Conservation (phyloP, 2,329 filamentous ascomycete species). For the Raffaelea deltoideospora region DNA sequence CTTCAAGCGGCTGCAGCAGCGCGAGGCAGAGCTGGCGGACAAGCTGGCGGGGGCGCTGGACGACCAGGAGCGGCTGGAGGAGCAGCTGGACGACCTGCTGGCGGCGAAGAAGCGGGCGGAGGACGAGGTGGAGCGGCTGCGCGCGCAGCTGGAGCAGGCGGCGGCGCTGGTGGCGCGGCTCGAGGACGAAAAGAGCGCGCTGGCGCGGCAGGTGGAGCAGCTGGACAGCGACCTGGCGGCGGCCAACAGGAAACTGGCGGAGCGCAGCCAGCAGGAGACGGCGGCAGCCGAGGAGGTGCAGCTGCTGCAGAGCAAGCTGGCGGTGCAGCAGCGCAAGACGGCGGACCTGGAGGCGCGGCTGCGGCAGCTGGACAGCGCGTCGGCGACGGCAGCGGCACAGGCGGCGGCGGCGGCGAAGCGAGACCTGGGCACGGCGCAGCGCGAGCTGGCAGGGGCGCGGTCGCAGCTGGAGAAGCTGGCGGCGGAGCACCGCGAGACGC, state of each 20-base stretch:
- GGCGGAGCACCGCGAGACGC: conserved; percentile 67
- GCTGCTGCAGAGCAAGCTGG: conserved; percentile 80
- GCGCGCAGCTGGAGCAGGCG: conserved; percentile 79
- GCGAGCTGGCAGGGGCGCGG: conserved; percentile 61
- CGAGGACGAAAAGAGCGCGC: conserved; percentile 69
- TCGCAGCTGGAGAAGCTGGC: conserved; percentile 61
- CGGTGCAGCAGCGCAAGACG: conserved; percentile 76
- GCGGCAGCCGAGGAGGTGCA: conserved; percentile 70
- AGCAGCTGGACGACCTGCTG: conserved; percentile 79
- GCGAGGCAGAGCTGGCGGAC: conserved; percentile 85
- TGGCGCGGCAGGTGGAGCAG: conserved; percentile 50
- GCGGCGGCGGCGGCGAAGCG: conserved; percentile 60
- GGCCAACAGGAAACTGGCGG: conserved; percentile 53
- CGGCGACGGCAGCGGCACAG: conserved; percentile 81
- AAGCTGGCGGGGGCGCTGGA: conserved; percentile 84
- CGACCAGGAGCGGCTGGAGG: conserved; percentile 86
- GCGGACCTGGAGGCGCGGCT: conserved; percentile 76
- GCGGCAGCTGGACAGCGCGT: conserved; percentile 72
- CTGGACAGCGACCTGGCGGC: conserved; percentile 59
- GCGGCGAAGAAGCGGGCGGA: conserved; percentile 81
- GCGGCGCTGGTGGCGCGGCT: conserved; percentile 72
- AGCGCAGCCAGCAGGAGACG: conserved; percentile 63
- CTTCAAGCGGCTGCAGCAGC: conserved; percentile 83
- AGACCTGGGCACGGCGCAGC: no score
- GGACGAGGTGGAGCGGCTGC: conserved; percentile 63